These are phyloP conservation scores for Babjeviella inositovora DNA, from an alignment of 805 yeast genomes.

Conservation along the genomic window DNA sequence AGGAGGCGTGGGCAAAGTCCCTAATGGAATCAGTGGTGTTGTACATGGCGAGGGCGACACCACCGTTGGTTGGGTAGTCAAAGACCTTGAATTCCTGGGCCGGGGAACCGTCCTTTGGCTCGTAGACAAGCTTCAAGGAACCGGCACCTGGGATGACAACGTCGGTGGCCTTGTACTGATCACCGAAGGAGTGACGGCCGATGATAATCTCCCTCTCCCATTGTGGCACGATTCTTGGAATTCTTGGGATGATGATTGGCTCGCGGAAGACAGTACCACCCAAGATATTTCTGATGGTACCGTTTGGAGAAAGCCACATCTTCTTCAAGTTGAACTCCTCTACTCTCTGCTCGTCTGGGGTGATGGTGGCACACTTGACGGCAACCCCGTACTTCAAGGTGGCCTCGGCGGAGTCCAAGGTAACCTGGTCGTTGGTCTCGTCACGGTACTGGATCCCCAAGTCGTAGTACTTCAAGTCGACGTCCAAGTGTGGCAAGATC, in stretches of 20 bases:
- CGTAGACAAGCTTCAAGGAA: slow-evolving; percentile 45
- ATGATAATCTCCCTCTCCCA: slow-evolving; percentile 77
- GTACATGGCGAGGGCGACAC: slow-evolving; percentile 74
- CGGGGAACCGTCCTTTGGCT: slow-evolving; percentile 41
- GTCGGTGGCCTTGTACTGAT: slow-evolving; percentile 74
- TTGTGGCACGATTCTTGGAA: slow-evolving; percentile 63
- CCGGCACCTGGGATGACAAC: slow-evolving; percentile 54
- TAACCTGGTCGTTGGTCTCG: slow-evolving; percentile 54
- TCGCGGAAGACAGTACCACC: slow-evolving; percentile 81
- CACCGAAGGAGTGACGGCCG: slow-evolving; percentile 80
- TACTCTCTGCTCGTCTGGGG: slow-evolving; percentile 73
- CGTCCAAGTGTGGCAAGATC: slow-evolving; percentile 52
- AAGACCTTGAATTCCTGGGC: slow-evolving; percentile 33
- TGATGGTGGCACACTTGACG: slow-evolving; percentile 73
- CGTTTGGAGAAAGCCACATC: slow-evolving; percentile 82
- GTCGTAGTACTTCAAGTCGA: slow-evolving; percentile 66
- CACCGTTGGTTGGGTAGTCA: slow-evolving; percentile 47
- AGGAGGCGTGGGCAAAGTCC: slow-evolving; percentile 71
- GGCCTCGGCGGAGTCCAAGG: slow-evolving; percentile 68
- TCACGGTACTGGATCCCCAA: slow-evolving; percentile 56
- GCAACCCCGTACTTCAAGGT: slow-evolving; percentile 66
- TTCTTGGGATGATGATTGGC: slow-evolving; percentile 64
- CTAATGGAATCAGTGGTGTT: slow-evolving; percentile 65
- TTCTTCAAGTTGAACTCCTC: slow-evolving; percentile 56
- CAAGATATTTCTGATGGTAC: slow-evolving; percentile 66